Evolutionary conservation across 2,329 filamentous ascomycete species (phyloP), one percentile per base, ranked within the genome.

Genomic region (Talaromyces sp.): DNA sequence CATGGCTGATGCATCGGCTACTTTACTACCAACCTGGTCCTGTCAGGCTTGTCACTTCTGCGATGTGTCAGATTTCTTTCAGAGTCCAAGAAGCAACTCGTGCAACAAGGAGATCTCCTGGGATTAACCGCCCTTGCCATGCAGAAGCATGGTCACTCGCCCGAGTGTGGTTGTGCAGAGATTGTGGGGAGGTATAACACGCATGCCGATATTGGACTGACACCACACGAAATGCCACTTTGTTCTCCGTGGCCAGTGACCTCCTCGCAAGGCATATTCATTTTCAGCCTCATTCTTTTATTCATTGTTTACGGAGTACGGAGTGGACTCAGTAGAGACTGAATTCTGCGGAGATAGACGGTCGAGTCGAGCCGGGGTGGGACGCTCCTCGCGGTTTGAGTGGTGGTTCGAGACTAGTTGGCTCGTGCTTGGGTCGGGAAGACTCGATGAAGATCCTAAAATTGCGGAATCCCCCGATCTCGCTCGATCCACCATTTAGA

Each of bases 211-310:
- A 39, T 56, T 22, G 48, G 27, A n/a, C 10, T 24, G 45, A 13
- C 19, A 47, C 45, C 45, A 47, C 45, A 22, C 3, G 19, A 24
- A 24, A 47, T 24, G 10, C 19, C 19, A 47, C 45, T 9, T n/a
- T 22, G 24, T n/a, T 14, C 22, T 13, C 0, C 16, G 8, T 48
- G 8, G n/a, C 27, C 48, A 33, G 50, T 22, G 50, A 22, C n/a
- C 50, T 35, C 16, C 9, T 37, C 52, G n/a, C 52, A 39, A 56
- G 52, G 52, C 35, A 16, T 39, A 59, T 9, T 59, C 22, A 43
- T 43, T 43, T 43, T 59, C 37, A 59, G 56, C 56, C 56, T 59
- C 56, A 37, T 27, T 19, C 19, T 56, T 56, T 56, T 56, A 6
- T 37, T 43, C 6, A 41, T 5, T 48, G 9, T 13, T 37, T 31